Conservation (phyloP, 2,329 filamentous ascomycete species). For the Fusarium sp. region DNA sequence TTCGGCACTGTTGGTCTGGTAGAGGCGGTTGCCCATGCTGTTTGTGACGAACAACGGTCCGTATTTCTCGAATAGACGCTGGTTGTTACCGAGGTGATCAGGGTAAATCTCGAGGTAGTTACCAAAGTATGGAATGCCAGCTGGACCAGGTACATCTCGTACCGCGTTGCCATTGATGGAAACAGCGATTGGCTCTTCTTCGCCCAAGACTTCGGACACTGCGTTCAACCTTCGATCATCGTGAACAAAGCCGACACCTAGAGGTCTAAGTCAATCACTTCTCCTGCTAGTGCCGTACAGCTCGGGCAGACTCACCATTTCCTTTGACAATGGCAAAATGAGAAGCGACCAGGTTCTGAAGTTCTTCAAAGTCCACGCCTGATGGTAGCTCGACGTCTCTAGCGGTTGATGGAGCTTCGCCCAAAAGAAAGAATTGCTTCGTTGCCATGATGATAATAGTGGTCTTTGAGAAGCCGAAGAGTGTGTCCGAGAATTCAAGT, state of each 20-base stretch:
- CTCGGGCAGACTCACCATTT: constrained; percentile 41
- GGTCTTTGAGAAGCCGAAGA: too few relatives aligned
- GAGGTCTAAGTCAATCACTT: not conserved
- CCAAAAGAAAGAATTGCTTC: not conserved
- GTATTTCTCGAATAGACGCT: constrained; percentile 62
- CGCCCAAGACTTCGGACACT: constrained; percentile 47
- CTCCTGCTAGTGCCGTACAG: accelerated
- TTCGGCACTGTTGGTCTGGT: constrained; percentile 60
- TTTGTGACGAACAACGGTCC: constrained; percentile 61
- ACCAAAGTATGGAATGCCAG: constrained; percentile 58
- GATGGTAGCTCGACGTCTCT: not conserved
- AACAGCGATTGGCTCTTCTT: constrained; percentile 49
- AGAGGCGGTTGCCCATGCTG: constrained; percentile 59
- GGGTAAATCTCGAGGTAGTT: constrained; percentile 65
- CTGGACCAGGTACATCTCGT: constrained; percentile 60
- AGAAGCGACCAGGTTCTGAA: constrained; percentile 5
- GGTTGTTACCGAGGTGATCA: constrained; percentile 66
- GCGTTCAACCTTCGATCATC: constrained; percentile 40
- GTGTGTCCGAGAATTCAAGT: too few relatives aligned
- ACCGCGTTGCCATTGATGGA: constrained; percentile 60
- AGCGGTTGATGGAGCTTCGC: not conserved
- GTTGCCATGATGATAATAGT: not conserved
- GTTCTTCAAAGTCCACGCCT: not conserved
- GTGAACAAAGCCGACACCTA: constrained; percentile 50
- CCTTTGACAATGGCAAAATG: constrained; percentile 54